These are phyloP conservation scores for Rosa chinensis DNA, from an alignment of 306 rosid genomes.

Conservation along the genomic window DNA sequence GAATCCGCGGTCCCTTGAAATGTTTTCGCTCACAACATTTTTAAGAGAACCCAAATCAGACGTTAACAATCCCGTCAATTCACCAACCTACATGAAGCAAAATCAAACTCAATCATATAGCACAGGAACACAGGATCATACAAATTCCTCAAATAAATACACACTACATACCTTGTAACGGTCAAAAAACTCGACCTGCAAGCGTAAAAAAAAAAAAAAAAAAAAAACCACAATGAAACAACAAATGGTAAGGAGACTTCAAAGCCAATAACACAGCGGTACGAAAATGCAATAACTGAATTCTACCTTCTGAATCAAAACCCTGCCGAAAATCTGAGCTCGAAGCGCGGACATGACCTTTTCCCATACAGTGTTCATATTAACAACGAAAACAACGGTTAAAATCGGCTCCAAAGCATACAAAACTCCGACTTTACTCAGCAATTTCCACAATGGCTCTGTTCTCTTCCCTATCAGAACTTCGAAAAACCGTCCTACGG, in stretches of 20 bases:
- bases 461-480: slow-evolving; percentile 79
- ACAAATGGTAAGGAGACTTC: too few relatives aligned
- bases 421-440: slow-evolving; percentile 70
- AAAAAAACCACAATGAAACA: slow-evolving; percentile 4
- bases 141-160: slow-evolving; percentile 1
- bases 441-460: slow-evolving; percentile 82
- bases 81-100: slow-evolving; percentile 72
- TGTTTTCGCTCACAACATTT: slow-evolving; percentile 71
- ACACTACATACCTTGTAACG: slow-evolving; percentile 69
- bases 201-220: slow-evolving; percentile 8
- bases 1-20: slow-evolving; percentile 95
- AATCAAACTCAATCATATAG: slow-evolving; percentile 35
- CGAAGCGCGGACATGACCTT: slow-evolving; percentile 87
- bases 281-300: neutral
- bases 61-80: slow-evolving; percentile 86
- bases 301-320: slow-evolving; percentile 83
- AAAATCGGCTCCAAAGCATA: slow-evolving; percentile 93
- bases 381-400: slow-evolving; percentile 70
- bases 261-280: neutral
- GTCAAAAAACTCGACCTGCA: slow-evolving; percentile 94
- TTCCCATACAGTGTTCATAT: slow-evolving; percentile 87
- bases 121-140: slow-evolving; percentile 2
- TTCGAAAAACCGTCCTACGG: slow-evolving; percentile 80
- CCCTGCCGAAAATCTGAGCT: slow-evolving; percentile 86
- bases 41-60: slow-evolving; percentile 90